Base-by-base conservation (phyloP, 176 grass and related monocot genomes). In the Triticum timopheevii region DNA sequence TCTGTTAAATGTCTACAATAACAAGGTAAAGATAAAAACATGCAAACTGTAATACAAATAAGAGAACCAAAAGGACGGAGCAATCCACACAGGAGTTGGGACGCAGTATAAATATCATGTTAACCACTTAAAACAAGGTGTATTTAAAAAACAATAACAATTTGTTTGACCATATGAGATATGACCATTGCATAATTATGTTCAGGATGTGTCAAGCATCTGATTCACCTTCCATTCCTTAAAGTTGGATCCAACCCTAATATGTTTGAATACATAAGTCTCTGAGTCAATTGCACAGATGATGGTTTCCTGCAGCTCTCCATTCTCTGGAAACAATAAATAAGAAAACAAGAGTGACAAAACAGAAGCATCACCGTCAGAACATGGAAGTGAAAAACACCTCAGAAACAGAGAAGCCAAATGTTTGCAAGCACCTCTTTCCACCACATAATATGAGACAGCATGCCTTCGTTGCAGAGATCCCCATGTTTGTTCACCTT, bases 191-290 rank as follows among this genome's bases (percentile, higher is more conserved):
- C 66, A 79, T 68, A 74, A 80, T 75, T 44, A 75, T 50, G 16
- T 61, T 69, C 76, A 82, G 19, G n/a, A 79, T 34, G 15, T 17
- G 79, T 22, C 19, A 66, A 81, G 69, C 62, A 79, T 92, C 11
- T 73, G 77, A 34, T 63, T 88, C 49, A 95, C 96, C 96, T 98
- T 92, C 96, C 96, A 88, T 98, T 98, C 90, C 87, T 98, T 84
- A 98, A 81, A 77, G 84, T 77, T 17, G 87, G 17, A 88, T 98
- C 93, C 79, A 98, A 72, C 35, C 96, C 96, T 83, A 98, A 92
- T 79, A 98, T 85, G 91, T 98, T 98, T 7, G 93, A 91, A 84
- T 95, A 94, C 15, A 77, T 83, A 79, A 98, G 93, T 80, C 92
- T 94, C 82, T 98, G 91, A 44, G 87, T 84, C 88, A 98, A 78